A percentile compares a stretch with the other conserved stretches of the same genome.
Conservation (phyloP, 1,284 basidiomycete genomes). For the Apiotrichum laibachii region DNA sequence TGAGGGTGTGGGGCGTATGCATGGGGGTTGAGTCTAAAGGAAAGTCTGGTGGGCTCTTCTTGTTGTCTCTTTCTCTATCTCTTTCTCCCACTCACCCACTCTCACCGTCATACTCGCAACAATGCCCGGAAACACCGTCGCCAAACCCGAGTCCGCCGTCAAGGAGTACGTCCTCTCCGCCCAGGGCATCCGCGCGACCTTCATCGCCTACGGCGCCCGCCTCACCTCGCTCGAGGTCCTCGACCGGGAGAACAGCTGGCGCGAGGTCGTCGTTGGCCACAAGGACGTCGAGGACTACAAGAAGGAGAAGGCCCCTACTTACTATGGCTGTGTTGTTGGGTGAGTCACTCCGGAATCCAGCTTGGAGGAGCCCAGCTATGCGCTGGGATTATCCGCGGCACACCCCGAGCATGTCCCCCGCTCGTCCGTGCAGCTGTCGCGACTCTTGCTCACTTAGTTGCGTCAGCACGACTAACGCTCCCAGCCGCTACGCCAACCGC, state of each 20-base stretch:
- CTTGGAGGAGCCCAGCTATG: no score
- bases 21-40: neutral
- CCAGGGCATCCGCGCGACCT: conserved; percentile 36
- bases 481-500: conserved; percentile 39
- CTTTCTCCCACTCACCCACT: neutral
- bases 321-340: conserved; percentile 38
- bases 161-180: conserved; percentile 28
- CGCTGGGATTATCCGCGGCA: neutral
- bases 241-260: conserved; percentile 23
- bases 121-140: neutral
- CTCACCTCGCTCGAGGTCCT: conserved; percentile 34
- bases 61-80: neutral
- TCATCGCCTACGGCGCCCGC: conserved; percentile 36
- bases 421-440: neutral
- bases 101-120: neutral
- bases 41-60: neutral
- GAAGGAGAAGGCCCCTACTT: conserved; percentile 26
- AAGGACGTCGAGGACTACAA: conserved; percentile 25
- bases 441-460: neutral
- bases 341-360: conserved; percentile 15
- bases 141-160: conserved; percentile 5
- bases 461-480: neutral
- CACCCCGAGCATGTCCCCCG: neutral
- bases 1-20: neutral
- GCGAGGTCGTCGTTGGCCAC: conserved; percentile 38